Percentiles rank a stretch among this genome's conserved stretches.
phyloP scores from a whole-genome alignment of 768 basidiomycete species.

The Termitomyces bulborhizus region DNA sequence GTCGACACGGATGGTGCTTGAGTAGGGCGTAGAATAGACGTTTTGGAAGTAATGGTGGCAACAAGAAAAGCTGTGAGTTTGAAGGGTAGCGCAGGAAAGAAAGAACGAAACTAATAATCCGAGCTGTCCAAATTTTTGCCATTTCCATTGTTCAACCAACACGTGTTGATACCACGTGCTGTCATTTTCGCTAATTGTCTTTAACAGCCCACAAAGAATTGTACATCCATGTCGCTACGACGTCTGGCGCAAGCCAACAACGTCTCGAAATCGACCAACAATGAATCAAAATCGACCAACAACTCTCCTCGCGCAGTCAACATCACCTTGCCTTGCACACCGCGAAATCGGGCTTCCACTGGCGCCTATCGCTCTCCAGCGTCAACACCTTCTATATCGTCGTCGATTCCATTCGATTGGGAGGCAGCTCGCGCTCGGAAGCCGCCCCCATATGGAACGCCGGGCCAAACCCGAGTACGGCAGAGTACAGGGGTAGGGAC shows the following conservation, averaged over 20 bases:
- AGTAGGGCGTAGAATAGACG: conserved; percentile 56
- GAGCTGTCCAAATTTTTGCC: conserved; percentile 22
- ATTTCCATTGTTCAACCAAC: conserved; percentile 44
- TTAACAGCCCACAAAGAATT: conserved; percentile 4
- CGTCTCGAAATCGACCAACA: conserved; percentile 13
- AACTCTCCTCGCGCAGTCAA: conserved; percentile 12
- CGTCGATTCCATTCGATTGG: conserved; percentile 82
- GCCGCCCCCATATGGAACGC: conserved; percentile 70
- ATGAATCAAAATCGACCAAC: conserved; percentile 9
- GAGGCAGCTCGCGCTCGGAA: conserved; percentile 67
- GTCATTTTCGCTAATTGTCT: conserved; percentile 1
- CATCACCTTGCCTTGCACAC: conserved; percentile 30
- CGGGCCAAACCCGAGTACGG: conserved; percentile 41
- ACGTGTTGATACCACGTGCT: conserved; percentile 31
- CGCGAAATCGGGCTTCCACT: conserved; percentile 44
- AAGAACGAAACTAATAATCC: conserved; percentile 14
- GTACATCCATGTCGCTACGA: conserved; percentile 42
- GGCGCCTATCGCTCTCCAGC: conserved; percentile 55
- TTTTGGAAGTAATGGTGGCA: conserved; percentile 38
- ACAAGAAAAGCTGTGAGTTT: conserved; percentile 15
- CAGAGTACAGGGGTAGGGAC: conserved; percentile 32
- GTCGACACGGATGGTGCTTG: conserved; percentile 73
- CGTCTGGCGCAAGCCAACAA: conserved; percentile 51
- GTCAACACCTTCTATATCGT: conserved; percentile 67
- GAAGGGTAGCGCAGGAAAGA: conserved; percentile 20